Percentiles rank a stretch among this genome's conserved stretches.
phyloP scores from a whole-genome alignment of 345 rosid species.

The Lepidium aucheri region DNA sequence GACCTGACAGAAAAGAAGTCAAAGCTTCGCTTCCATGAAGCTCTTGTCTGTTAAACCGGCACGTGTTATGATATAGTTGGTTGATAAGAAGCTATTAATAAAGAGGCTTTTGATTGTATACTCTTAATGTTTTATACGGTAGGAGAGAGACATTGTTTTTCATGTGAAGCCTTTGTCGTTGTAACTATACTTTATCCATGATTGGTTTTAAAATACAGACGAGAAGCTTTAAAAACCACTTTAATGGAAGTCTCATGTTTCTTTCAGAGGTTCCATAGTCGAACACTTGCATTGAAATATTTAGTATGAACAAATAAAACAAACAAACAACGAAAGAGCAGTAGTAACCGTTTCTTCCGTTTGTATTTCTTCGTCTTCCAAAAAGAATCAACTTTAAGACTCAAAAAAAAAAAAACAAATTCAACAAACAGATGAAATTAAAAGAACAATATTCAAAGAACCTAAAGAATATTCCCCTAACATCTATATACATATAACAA shows the following conservation, averaged over 20 bases:
- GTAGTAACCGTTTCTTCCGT: background rate
- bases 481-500: conserved; percentile 19
- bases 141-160: background rate
- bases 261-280: background rate
- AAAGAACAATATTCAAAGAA: background rate
- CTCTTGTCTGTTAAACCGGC: conserved; percentile 3
- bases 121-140: too few relatives aligned
- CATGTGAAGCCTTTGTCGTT: conserved; percentile 9
- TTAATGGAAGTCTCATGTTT: background rate
- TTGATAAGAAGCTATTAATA: conserved; percentile 3
- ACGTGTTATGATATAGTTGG: background rate
- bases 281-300: background rate
- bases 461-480: conserved; percentile 7
- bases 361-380: background rate
- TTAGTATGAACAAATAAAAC: background rate
- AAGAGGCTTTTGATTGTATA: background rate
- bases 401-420: too few relatives aligned
- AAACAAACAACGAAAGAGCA: too few relatives aligned
- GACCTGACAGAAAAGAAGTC: conserved; percentile 88
- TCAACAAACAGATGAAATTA: background rate
- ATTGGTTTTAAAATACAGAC: background rate
- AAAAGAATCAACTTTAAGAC: background rate
- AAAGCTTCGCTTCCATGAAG: conserved; percentile 59
- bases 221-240: background rate
- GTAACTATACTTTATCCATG: background rate